phyloP scores from a whole-genome alignment of 2,329 filamentous ascomycete genomes.

The Pseudomassariella vexata region DNA sequence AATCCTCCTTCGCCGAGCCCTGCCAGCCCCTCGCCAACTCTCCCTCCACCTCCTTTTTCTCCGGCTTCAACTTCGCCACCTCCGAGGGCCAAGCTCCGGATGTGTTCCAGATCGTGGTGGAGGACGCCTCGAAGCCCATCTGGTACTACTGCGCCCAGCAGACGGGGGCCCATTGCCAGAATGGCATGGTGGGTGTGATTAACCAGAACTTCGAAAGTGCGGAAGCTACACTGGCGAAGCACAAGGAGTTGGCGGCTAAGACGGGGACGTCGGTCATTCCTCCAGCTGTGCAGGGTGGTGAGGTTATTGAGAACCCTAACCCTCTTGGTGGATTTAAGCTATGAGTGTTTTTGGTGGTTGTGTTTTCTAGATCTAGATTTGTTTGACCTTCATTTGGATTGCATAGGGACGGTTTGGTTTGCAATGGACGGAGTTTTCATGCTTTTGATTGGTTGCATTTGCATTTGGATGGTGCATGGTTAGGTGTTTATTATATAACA shows the following conservation, averaged over 20 bases:
- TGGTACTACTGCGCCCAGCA: slow-evolving; percentile 14
- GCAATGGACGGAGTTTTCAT: no score
- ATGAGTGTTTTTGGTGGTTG: no score
- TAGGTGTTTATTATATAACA: no score
- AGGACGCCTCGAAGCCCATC: slow-evolving; percentile 6
- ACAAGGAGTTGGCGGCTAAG: slow-evolving; percentile 29
- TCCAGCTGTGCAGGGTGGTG: slow-evolving; percentile 26
- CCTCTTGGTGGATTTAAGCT: slow-evolving; percentile 2
- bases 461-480: no score
- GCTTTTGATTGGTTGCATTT: no score
- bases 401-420: no score
- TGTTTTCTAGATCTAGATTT: no score
- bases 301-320: slow-evolving; percentile 3
- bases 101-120: slow-evolving; percentile 7
- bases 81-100: not conserved
- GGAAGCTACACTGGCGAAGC: slow-evolving; percentile 29
- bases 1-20: slow-evolving; percentile 33
- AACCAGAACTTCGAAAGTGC: slow-evolving; percentile 23
- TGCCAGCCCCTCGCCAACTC: slow-evolving; percentile 21
- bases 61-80: slow-evolving; percentile 7
- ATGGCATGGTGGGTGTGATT: slow-evolving; percentile 8
- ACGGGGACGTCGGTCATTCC: slow-evolving; percentile 26
- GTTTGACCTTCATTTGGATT: no score
- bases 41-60: slow-evolving; percentile 6
- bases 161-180: slow-evolving; percentile 9